Base-by-base conservation (phyloP, 768 basidiomycete species). In the Collybiopsis confluens region DNA sequence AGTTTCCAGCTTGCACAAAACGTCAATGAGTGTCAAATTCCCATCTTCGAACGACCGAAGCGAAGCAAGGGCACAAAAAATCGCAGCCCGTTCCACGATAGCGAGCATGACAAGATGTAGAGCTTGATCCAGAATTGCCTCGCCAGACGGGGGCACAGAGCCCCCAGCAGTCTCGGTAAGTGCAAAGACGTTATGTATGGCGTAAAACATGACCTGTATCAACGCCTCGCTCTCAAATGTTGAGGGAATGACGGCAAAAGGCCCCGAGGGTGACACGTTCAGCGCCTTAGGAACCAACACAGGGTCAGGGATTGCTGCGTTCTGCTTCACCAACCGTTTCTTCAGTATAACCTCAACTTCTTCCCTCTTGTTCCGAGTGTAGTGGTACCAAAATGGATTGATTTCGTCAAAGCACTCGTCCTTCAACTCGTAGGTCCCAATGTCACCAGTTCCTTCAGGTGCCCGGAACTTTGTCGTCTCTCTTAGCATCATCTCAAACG, bases 341-440 rank as follows among this genome's bases (percentile, higher is more conserved):
- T 82, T 77, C 45, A 95, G 71, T 3, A 89, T 79, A 38, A 75
- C 81, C 62, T 94, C 92, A 23, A 92, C 96, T 65, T 94, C 91
- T 61, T 96, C 92, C 37, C 94, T 81, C 60, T 92, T 86, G 70
- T 98, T 98, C 37, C 95, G 79, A 15, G 91, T 88, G 66, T 97
- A 98, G 64, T 98, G 95, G 64, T 88, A 90, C 73, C 95, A 97
- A 71, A 94, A 97, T 0, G 95, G 94, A 62, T 98, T 90, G 58
- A 98, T 88, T 58, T 97, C 90, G 56, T 85, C 87, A 66, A 83
- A 93, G 18, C 74, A 76, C 60, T 88, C 89, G 43, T 92, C 83
- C 65, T 85, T 88, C 50, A 98, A 81, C 56, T 94, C 86, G 69
- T 98, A 98, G n/a, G 82, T 70, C 0, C 97, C 96, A 0, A 78